Conservation (phyloP, 768 basidiomycete genomes). For the Termitomyces sp. region DNA sequence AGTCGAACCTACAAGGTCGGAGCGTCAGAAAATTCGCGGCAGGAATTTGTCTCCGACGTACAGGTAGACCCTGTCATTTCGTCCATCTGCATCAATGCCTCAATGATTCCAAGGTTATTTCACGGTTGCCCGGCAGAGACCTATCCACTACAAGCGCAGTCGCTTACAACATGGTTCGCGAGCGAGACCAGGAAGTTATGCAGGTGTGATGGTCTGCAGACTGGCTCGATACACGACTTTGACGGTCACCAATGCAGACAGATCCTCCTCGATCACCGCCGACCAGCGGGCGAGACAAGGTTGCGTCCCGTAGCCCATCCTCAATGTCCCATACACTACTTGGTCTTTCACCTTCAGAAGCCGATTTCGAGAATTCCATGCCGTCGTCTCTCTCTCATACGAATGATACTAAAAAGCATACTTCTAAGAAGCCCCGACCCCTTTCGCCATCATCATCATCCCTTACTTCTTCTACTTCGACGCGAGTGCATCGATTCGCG, state of each 20-base stretch:
- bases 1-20: neutral
- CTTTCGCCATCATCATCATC: neutral
- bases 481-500: neutral
- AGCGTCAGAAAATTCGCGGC: neutral
- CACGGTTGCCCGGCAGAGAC: neutral
- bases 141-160: neutral
- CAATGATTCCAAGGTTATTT: neutral
- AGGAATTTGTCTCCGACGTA: neutral
- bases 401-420: neutral
- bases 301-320: neutral
- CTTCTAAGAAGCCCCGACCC: neutral
- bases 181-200: neutral
- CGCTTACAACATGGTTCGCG: neutral
- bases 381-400: neutral
- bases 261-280: neutral
- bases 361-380: neutral
- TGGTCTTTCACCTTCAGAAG: neutral
- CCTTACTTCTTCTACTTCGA: neutral
- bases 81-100: neutral
- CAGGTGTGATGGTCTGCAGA: constrained; percentile 4
- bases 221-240: neutral
- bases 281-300: neutral
- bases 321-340: neutral
- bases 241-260: neutral
- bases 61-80: neutral